These are phyloP conservation scores for Chlorencoelia australis DNA, from an alignment of 2,329 filamentous ascomycete species.

Conservation along the genomic window DNA sequence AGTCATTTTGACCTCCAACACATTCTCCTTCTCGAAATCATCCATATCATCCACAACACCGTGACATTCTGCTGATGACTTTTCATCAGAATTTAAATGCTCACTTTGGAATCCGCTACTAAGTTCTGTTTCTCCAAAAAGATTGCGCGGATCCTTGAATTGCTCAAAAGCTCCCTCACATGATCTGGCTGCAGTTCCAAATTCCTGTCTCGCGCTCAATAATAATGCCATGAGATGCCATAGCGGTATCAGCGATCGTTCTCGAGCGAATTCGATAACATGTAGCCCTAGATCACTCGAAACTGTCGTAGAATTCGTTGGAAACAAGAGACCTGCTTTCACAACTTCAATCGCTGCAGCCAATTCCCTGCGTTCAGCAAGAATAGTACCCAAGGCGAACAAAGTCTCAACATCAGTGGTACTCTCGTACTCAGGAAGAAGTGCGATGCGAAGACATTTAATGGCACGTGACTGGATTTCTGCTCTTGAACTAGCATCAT, in stretches of 20 bases:
- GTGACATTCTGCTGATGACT: constrained; percentile 20
- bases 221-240: constrained; percentile 89
- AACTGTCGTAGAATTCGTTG: constrained; percentile 39
- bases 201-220: constrained; percentile 79
- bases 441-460: constrained; percentile 60
- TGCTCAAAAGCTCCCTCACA: constrained; percentile 90
- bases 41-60: constrained; percentile 72
- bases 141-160: constrained; percentile 60
- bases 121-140: constrained; percentile 54
- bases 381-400: constrained; percentile 72
- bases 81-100: constrained; percentile 45
- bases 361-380: constrained; percentile 79
- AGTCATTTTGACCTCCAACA: constrained; percentile 94
- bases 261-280: constrained; percentile 35
- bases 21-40: constrained; percentile 70
- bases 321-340: constrained; percentile 63
- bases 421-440: constrained; percentile 56
- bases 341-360: constrained; percentile 71
- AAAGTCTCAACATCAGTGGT: constrained; percentile 64
- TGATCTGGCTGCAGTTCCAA: constrained; percentile 65
- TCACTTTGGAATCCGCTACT: constrained; percentile 47
- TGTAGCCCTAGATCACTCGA: constrained; percentile 20
- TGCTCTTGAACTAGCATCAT: constrained; percentile 59
- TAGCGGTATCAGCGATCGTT: constrained; percentile 61
- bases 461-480: constrained; percentile 72